A percentile compares a stretch with the other conserved stretches of the same genome.
Conservation (phyloP, 1,139 yeast genomes). For the Scheffersomyces insectosa region DNA sequence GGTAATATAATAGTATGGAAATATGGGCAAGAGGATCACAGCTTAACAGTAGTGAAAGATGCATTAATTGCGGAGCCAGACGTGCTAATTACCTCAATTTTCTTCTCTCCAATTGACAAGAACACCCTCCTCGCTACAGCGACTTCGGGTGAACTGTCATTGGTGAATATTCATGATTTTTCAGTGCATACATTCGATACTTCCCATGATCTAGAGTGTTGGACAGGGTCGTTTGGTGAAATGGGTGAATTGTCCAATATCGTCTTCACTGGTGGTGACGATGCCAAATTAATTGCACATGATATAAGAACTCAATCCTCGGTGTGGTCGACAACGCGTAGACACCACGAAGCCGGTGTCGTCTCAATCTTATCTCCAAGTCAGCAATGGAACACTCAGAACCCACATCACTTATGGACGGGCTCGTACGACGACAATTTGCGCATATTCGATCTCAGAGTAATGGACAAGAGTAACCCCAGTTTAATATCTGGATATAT, state of each 20-base stretch:
- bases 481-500: conserved; percentile 45
- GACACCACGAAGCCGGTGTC: conserved; percentile 84
- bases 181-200: conserved; percentile 18
- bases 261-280: conserved; percentile 91
- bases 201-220: conserved; percentile 74
- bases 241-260: conserved; percentile 53
- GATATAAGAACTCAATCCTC: conserved; percentile 53
- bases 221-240: conserved; percentile 82
- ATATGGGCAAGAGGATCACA: conserved; percentile 16
- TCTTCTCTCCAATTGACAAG: conserved; percentile 49
- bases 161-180: conserved; percentile 26
- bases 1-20: conserved; percentile 74
- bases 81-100: conserved; percentile 64
- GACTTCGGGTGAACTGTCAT: conserved; percentile 56
- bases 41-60: conserved; percentile 8
- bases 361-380: conserved; percentile 66
- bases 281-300: conserved; percentile 71
- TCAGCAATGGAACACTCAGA: conserved; percentile 37
- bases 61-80: conserved; percentile 40
- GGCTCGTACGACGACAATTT: conserved; percentile 91
- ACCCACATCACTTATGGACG: conserved; percentile 68
- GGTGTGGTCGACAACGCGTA: conserved; percentile 56
- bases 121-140: conserved; percentile 49
- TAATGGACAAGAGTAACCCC: conserved; percentile 40
- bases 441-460: conserved; percentile 68